These are phyloP conservation scores for Blepharisma undulans DNA, from an alignment of 169 alveolate species.

Conservation along the genomic window DNA sequence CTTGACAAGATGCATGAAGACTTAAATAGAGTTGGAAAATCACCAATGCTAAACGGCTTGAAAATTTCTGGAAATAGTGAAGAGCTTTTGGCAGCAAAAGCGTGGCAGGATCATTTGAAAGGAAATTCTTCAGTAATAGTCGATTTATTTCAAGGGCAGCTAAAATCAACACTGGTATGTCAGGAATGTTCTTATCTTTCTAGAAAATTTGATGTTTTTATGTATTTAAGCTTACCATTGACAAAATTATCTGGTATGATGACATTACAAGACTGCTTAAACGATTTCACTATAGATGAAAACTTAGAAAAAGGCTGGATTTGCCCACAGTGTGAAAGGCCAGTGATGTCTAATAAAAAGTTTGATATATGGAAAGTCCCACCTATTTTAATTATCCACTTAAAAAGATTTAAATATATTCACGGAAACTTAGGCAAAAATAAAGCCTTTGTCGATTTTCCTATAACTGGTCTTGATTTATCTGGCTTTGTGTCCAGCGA, in stretches of 20 bases:
- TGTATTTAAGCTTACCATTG: constrained; percentile 72
- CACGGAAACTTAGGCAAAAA: constrained; percentile 32
- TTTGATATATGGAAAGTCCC: constrained; percentile 67
- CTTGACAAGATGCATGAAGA: constrained; percentile 85
- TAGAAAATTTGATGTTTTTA: constrained; percentile 72
- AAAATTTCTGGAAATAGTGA: constrained; percentile 59
- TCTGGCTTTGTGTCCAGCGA: constrained; percentile 40
- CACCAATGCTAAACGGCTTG: constrained; percentile 39
- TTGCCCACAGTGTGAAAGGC: constrained; percentile 59
- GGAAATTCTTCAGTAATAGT: constrained; percentile 79
- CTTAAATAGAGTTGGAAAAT: constrained; percentile 72
- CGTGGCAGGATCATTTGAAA: constrained; percentile 75
- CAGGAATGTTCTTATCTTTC: constrained; percentile 58
- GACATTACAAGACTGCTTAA: constrained; percentile 32
- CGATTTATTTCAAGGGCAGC: constrained; percentile 82
- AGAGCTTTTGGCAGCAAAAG: constrained; percentile 64
- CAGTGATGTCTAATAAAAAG: constrained; percentile 57
- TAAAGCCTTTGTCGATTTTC: constrained; percentile 54
- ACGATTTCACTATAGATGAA: constrained; percentile 39
- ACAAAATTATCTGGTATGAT: constrained; percentile 19
- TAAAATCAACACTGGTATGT: constrained; percentile 70
- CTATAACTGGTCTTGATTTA: constrained; percentile 57
- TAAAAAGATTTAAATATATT: constrained; percentile 62
- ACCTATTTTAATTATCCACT: constrained; percentile 60
- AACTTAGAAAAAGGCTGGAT: constrained; percentile 54